Base-by-base conservation (phyloP, 805 yeast genomes). In the Candida insectorum region DNA sequence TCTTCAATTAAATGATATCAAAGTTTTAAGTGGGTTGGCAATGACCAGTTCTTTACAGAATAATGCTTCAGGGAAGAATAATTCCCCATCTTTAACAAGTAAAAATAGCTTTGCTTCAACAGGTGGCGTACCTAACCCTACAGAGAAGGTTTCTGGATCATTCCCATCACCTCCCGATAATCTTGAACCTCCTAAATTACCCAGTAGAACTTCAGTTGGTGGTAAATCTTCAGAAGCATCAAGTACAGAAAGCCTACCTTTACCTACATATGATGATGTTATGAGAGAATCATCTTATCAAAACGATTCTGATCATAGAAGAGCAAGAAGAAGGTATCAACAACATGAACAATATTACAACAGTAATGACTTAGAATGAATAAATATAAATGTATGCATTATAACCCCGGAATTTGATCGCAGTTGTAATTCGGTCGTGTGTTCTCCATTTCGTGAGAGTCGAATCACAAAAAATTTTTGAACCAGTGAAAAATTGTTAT, bases 241-340 rank as follows among this genome's bases (percentile, higher is more conserved):
- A 21, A 29, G 36, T 17, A 33, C 27, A 9, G 46, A 36, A 2
- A 36, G 37, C 24, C 22, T 33, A 13, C 40, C 39, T 7, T 30
- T 60, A 18, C 69, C 69, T 1, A 60, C 69, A 0, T 63, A 63
- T 42, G 66, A 61, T 23, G 69, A 62, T 18, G 69, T 54, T 5
- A 42, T 62, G 34, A 40, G 52, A 17, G 65, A 60, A 31, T 39
- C 46, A 15, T 42, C 49, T 12, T 54, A 43, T 35, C 67, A 60
- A 37, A 54, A 59, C 35, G 47, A 49, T 21, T 41, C 54, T 26
- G 67, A 62, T 30, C 63, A 62, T 30, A 47, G 44, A 30, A 34
- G 60, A 12, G 65, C 65, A 3, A 37, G 66, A 27, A 47, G 60
- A 37, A 44, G 64, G 35, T 60, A 59, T 43, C 59, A 54, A 33